phyloP scores from a whole-genome alignment of 129 eudicot genomes.

The Flaveria sonorensis region DNA sequence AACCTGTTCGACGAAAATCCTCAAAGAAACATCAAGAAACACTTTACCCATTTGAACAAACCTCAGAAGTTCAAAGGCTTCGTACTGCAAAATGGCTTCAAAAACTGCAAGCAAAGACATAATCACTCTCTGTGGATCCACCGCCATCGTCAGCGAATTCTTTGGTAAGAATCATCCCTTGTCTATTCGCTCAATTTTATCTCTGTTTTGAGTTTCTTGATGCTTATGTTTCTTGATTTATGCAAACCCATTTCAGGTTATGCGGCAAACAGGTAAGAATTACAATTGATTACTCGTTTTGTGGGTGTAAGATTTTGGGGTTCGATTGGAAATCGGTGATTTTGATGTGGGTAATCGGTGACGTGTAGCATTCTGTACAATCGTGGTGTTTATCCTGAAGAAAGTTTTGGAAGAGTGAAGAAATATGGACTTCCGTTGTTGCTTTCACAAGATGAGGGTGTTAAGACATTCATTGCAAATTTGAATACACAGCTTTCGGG shows the following conservation, averaged over 20 bases:
- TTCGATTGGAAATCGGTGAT: neutral
- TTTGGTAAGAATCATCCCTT: constrained; percentile 49
- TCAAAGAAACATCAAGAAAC: constrained; percentile 15
- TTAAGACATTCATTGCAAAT: constrained; percentile 78
- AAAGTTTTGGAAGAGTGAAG: constrained; percentile 86
- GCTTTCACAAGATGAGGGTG: constrained; percentile 93
- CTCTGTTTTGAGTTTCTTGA: neutral
- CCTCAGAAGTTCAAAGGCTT: neutral
- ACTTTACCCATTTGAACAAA: neutral
- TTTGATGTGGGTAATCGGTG: neutral
- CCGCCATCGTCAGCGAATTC: constrained; percentile 91
- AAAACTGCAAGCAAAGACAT: constrained; percentile 72
- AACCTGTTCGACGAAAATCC: constrained; percentile 27
- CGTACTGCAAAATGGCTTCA: constrained; percentile 60
- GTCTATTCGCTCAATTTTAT: neutral
- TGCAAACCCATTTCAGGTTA: constrained; percentile 61
- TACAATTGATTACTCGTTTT: neutral
- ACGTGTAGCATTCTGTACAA: constrained; percentile 75
- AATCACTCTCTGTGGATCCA: constrained; percentile 91
- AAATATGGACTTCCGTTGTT: constrained; percentile 94
- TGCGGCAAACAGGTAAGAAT: constrained; percentile 83
- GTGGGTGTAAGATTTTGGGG: neutral
- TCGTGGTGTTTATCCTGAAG: constrained; percentile 92
- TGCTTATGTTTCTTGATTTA: constrained; percentile 7
- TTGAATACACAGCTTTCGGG: constrained; percentile 81